Conservation (phyloP, 306 rosid species). For the Trifolium repens region DNA sequence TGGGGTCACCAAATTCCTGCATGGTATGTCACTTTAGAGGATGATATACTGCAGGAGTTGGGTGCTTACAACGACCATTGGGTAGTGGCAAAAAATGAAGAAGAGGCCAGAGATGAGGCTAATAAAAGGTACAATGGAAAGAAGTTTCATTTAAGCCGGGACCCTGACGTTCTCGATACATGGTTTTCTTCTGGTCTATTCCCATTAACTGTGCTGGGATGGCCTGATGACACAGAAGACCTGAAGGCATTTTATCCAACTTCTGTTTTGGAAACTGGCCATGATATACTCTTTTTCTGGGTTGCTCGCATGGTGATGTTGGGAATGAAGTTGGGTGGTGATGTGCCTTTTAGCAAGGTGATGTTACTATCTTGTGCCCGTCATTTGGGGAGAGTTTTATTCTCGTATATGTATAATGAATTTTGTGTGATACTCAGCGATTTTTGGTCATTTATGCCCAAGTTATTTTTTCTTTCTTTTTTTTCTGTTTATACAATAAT, state of each 20-base stretch:
- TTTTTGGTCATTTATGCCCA: conserved; percentile 9
- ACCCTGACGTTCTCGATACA: conserved; percentile 95
- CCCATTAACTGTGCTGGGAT: conserved; percentile 89
- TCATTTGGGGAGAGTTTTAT: background rate
- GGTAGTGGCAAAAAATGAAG: conserved; percentile 82
- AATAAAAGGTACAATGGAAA: conserved; percentile 58
- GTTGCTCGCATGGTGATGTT: conserved; percentile 99
- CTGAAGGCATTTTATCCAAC: conserved; percentile 91
- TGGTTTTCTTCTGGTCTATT: conserved; percentile 98
- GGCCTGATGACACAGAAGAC: conserved; percentile 92
- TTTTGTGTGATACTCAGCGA: conserved; percentile 1
- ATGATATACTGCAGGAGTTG: conserved; percentile 67
- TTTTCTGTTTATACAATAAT: background rate
- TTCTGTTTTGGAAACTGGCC: conserved; percentile 96
- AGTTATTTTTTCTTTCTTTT: background rate
- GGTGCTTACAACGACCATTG: conserved; percentile 80
- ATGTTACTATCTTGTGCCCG: conserved; percentile 31
- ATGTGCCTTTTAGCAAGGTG: conserved; percentile 82
- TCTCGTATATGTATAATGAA: conserved; percentile 17
- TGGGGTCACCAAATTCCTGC: conserved; percentile 99
- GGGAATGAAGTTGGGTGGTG: conserved; percentile 84
- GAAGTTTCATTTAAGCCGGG: conserved; percentile 68
- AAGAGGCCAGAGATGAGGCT: conserved; percentile 75
- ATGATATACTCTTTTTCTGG: conserved; percentile 95
- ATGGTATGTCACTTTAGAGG: conserved; percentile 79